These are phyloP conservation scores for Punica granatum DNA, from an alignment of 345 rosid species.

Conservation along the genomic window DNA sequence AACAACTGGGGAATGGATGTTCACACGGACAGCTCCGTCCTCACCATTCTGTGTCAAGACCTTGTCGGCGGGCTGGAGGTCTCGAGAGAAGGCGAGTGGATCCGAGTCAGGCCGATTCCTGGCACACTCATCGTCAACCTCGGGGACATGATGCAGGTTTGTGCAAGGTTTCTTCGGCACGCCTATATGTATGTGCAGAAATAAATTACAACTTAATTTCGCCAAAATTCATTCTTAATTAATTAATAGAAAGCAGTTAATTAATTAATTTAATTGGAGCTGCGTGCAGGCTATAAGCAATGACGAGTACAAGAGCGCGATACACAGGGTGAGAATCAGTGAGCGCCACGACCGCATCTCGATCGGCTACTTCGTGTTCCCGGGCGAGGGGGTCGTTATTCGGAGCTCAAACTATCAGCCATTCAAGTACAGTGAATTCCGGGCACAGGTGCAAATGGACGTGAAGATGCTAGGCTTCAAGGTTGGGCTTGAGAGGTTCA, in stretches of 20 bases:
- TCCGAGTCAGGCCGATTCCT: constrained; percentile 37
- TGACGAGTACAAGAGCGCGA: constrained; percentile 52
- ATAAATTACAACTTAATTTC: too few relatives aligned
- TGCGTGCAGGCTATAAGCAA: constrained; percentile 60
- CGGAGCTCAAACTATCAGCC: constrained; percentile 58
- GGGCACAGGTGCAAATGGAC: constrained; percentile 61
- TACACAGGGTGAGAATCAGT: constrained; percentile 50
- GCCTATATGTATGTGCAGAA: too few relatives aligned
- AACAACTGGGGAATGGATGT: constrained; percentile 44
- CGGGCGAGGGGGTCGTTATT: constrained; percentile 41
- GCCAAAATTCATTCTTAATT: too few relatives aligned
- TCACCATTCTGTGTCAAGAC: constrained; percentile 56
- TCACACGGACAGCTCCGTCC: constrained; percentile 79
- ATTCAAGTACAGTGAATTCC: constrained; percentile 63
- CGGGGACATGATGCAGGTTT: constrained; percentile 90
- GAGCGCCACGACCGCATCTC: constrained; percentile 49
- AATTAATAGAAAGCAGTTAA: too few relatives aligned
- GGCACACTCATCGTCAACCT: constrained; percentile 50
- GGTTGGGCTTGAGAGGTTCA: constrained; percentile 70
- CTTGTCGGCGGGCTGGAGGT: constrained; percentile 63
- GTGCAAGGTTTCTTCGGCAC: neutral
- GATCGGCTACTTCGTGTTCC: constrained; percentile 76
- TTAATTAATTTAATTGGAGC: too few relatives aligned
- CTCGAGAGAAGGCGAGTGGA: constrained; percentile 50
- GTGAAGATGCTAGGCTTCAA: constrained; percentile 45